Evolutionary conservation across 495 filamentous ascomycete genomes (phyloP), one percentile per base, ranked within the genome.

Genomic region (Podospora pseudopauciseta): DNA sequence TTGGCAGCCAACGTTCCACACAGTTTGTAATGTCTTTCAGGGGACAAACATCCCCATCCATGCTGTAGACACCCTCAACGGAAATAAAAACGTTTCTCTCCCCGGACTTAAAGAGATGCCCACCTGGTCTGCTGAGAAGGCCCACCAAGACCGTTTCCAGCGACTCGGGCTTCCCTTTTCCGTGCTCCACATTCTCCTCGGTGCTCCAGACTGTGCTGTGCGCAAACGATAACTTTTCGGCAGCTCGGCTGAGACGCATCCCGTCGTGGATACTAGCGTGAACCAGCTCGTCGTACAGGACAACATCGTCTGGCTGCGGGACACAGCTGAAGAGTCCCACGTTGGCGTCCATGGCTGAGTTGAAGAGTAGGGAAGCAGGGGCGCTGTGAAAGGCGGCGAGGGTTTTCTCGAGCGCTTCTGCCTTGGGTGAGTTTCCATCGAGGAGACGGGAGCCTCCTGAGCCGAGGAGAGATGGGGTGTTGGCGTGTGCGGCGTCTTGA

Each of bases 231-330:
- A 86, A 70, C 13, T 75, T 77, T 13, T 68, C 77, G 1, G 71
- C 74, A 0, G 90, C 88, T 5, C 89, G 79, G 19, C 85, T 88
- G 20, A 89, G 68, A n/a, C 86, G 77, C 89, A 94, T 92, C 0
- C 92, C 92, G 56, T 93, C 91, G 65, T 90, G 90, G 0, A 89
- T 85, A 73, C 89, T 92, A 1, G 92, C 92, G 72, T 94, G 92
- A 20, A 94, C 86, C 39, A 88, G 77, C 74, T 89, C 89, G 75
- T 95, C 92, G 72, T 90, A 89, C 4, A 94, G 68, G 9, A 95
- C 82, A 5, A 86, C 74, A 79, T 95, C 92, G 4, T 87, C 89
- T 0, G 80, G 81, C 63, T 90, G 90, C 4, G 91, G 90, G 15
- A 93, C 77, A 66, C 83, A 88, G 4, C 85, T 79, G 26, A 91